Evolutionary conservation across 768 basidiomycete species (phyloP).

Genomic region (Boletus subcaerulescens): DNA sequence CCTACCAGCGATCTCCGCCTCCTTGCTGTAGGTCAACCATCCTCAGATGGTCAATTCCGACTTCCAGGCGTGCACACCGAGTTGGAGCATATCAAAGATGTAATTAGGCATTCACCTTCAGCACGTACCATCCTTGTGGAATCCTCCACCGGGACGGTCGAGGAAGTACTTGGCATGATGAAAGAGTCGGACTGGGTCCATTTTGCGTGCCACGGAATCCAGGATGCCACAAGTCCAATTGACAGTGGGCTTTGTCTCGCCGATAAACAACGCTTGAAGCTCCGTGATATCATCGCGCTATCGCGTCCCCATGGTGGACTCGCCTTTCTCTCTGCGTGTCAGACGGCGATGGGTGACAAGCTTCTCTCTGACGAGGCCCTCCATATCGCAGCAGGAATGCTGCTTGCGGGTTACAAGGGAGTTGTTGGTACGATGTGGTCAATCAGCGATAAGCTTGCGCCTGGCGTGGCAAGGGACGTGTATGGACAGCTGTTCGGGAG

Average conservation of each 20-base stretch:
- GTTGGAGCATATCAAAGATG: not conserved
- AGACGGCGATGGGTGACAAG: not conserved
- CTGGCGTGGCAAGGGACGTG: constrained; percentile 27
- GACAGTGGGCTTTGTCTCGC: not conserved
- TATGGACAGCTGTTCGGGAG: no score
- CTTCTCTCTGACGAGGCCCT: not conserved
- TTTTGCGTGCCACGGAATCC: not conserved
- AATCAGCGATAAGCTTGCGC: constrained; percentile 26
- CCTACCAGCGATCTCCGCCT: not conserved
- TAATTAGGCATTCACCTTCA: not conserved
- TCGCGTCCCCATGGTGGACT: not conserved
- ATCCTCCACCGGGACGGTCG: constrained; percentile 8
- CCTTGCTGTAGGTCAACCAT: not conserved
- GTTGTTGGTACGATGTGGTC: constrained; percentile 2
- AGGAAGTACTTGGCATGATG: constrained; percentile 2
- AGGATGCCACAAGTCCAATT: not conserved
- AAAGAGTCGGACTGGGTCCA: constrained; percentile 1
- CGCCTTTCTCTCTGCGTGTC: not conserved
- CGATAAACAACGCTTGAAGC: not conserved
- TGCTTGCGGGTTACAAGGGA: constrained; percentile 28
- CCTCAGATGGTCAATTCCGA: not conserved
- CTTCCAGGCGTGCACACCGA: not conserved
- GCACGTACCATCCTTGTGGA: not conserved
- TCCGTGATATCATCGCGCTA: not conserved
- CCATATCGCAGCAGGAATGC: constrained; percentile 25